Evolutionary conservation across 768 basidiomycete genomes (phyloP).

Genomic region (Tylopilus subfusipes): DNA sequence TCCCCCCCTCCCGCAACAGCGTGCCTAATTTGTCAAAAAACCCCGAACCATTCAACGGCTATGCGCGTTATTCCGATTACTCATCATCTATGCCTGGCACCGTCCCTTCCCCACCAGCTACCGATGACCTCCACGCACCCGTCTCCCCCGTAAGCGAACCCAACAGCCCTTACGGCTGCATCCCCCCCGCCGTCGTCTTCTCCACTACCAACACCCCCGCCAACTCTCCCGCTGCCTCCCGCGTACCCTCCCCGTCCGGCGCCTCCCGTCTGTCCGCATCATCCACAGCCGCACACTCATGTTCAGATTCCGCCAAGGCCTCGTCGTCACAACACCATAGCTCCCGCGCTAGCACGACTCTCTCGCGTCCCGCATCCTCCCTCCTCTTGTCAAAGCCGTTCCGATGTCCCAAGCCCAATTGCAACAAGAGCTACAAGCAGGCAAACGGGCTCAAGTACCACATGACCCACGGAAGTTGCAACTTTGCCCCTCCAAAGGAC

Average conservation of each 20-base stretch:
- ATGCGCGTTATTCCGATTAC: conserved; percentile 66
- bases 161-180: conserved; percentile 42
- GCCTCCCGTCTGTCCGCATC: conserved; percentile 18
- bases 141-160: conserved; percentile 31
- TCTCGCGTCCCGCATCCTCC: conserved; percentile 51
- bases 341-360: conserved; percentile 42
- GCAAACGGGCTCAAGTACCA: conserved; percentile 95
- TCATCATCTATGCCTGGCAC: conserved; percentile 61
- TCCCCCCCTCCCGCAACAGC: conserved; percentile 30
- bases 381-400: conserved; percentile 82
- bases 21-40: conserved; percentile 29
- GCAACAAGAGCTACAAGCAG: conserved; percentile 96
- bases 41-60: conserved; percentile 63
- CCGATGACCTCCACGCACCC: conserved; percentile 27
- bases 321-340: conserved; percentile 26
- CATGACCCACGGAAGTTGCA: conserved; percentile 89
- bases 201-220: conserved; percentile 44
- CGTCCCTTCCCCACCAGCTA: conserved; percentile 32
- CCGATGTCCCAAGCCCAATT: conserved; percentile 91
- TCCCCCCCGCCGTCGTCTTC: conserved; percentile 66
- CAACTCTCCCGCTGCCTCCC: conserved; percentile 47
- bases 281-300: conserved; percentile 5
- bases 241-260: conserved; percentile 34
- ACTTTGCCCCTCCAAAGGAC: conserved; percentile 88
- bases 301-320: conserved; percentile 25